phyloP scores from a whole-genome alignment of 2,329 filamentous ascomycete species.

The Arthrinium phaeospermum region DNA sequence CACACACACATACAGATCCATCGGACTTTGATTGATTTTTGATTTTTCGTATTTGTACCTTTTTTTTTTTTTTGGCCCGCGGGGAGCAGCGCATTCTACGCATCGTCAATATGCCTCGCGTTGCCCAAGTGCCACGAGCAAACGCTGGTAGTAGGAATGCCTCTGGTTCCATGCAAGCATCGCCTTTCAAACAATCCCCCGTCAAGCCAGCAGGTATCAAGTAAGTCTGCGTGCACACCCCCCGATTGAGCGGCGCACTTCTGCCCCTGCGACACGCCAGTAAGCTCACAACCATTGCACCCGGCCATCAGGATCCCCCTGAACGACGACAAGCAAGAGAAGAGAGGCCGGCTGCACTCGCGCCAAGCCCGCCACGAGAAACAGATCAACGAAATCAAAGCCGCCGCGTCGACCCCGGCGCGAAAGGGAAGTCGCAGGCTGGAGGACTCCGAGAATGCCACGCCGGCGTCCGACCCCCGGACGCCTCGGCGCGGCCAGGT shows the following conservation, averaged over 20 bases:
- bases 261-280: neutral
- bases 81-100: neutral
- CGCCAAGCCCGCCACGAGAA: constrained; percentile 87
- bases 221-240: constrained; percentile 45
- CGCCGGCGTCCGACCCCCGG: constrained; percentile 61
- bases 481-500: constrained; percentile 55
- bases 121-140: constrained; percentile 59
- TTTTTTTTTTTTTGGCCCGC: neutral
- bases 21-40: constrained; percentile 2
- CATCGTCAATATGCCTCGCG: constrained; percentile 56
- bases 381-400: constrained; percentile 90
- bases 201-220: constrained; percentile 55
- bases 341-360: constrained; percentile 84
- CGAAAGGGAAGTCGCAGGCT: constrained; percentile 67
- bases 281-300: constrained; percentile 20
- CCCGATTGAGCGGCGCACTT: neutral
- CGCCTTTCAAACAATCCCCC: constrained; percentile 60
- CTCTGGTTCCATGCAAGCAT: constrained; percentile 53
- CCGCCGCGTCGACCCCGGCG: constrained; percentile 70
- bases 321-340: constrained; percentile 94
- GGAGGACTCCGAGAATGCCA: constrained; percentile 62
- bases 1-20: constrained; percentile 8
- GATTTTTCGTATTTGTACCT: neutral
- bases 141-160: constrained; percentile 52
- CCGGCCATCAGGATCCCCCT: constrained; percentile 75